These are phyloP conservation scores for Venustampulla echinocandica DNA, from an alignment of 495 filamentous ascomycete species.

Conservation along the genomic window DNA sequence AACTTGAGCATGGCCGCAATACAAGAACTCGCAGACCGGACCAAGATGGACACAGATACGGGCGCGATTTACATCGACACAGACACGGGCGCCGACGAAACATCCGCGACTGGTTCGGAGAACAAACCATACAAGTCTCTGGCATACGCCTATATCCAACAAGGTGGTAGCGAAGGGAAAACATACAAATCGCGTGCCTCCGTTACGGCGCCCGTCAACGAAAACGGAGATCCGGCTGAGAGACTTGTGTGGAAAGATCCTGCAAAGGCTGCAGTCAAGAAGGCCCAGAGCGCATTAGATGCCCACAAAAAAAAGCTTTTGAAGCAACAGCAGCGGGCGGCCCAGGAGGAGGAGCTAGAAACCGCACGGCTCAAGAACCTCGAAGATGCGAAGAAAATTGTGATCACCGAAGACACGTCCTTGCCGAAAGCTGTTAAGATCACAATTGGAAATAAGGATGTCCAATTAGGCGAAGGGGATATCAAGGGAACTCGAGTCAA, in stretches of 20 bases:
- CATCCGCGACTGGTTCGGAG: constrained; percentile 56
- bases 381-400: constrained; percentile 77
- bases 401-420: constrained; percentile 70
- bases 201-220: constrained; percentile 51
- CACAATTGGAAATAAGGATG: constrained; percentile 57
- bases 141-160: constrained; percentile 64
- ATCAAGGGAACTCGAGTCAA: constrained; percentile 68
- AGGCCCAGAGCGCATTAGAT: constrained; percentile 63
- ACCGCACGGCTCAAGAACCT: constrained; percentile 54
- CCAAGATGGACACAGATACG: constrained; percentile 28
- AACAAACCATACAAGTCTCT: constrained; percentile 72
- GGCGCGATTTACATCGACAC: constrained; percentile 70
- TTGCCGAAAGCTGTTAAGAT: constrained; percentile 72
- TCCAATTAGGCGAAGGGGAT: constrained; percentile 56
- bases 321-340: constrained; percentile 58
- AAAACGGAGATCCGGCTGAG: constrained; percentile 46
- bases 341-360: constrained; percentile 63
- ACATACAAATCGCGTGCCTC: constrained; percentile 64
- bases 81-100: constrained; percentile 63
- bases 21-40: constrained; percentile 20
- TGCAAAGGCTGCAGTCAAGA: constrained; percentile 76
- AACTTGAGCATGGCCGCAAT: constrained; percentile 20
- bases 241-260: constrained; percentile 68
- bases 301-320: constrained; percentile 68
- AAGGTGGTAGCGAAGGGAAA: constrained; percentile 47